A percentile compares a stretch with the other conserved stretches of the same genome.
These are phyloP conservation scores for Nemania sp. DNA, from an alignment of 2,329 filamentous ascomycete genomes.

Conservation along the genomic window DNA sequence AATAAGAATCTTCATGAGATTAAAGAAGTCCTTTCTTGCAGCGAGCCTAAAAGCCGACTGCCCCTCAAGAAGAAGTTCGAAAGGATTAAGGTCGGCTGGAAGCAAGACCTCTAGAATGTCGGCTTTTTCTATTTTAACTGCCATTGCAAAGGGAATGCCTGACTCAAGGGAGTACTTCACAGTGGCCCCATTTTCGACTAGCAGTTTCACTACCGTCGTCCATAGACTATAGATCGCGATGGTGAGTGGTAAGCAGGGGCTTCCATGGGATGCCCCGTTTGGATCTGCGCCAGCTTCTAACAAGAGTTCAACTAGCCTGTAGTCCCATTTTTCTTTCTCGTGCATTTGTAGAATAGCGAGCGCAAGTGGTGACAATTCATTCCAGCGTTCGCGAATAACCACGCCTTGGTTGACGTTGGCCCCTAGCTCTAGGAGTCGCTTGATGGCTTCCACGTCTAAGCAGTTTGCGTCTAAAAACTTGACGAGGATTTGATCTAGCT, in stretches of 20 bases:
- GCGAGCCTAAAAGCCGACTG: not conserved
- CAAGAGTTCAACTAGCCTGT: not conserved
- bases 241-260: not conserved
- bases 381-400: not conserved
- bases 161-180: not conserved
- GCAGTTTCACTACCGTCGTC: not conserved
- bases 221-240: not conserved
- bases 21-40: not conserved
- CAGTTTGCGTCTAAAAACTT: not conserved
- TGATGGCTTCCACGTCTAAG: not conserved
- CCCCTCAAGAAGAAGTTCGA: not conserved
- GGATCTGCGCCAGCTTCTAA: not conserved
- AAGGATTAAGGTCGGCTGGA: not conserved
- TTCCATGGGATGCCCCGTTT: not conserved
- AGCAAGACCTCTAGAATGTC: not conserved
- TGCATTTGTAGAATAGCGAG: not conserved
- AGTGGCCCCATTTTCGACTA: not conserved
- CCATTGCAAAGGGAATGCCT: not conserved
- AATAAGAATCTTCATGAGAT: not conserved
- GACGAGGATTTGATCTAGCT: not conserved
- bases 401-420: not conserved
- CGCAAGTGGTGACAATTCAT: not conserved
- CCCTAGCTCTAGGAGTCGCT: not conserved
- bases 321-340: not conserved
- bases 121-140: not conserved